A percentile compares a stretch with the other conserved stretches of the same genome.
Conservation (phyloP, 345 rosid species). For the Psidium guajava region DNA sequence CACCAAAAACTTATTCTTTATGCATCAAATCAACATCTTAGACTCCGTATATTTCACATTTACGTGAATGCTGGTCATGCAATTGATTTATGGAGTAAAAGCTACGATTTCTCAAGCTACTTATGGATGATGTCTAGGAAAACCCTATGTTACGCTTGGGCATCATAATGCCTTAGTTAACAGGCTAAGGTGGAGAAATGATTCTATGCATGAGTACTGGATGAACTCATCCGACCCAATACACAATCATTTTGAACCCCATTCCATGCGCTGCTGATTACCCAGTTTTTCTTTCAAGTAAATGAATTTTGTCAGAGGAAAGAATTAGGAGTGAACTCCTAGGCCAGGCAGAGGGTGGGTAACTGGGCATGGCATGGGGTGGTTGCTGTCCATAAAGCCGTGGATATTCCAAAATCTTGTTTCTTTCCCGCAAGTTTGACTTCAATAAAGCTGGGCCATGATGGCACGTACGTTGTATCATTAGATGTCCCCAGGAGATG, state of each 20-base stretch:
- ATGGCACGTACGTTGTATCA: neutral
- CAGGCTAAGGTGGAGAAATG: neutral
- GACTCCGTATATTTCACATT: neutral
- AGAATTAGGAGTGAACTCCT: neutral
- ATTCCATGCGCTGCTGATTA: no score
- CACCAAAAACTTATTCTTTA: neutral
- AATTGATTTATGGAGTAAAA: neutral
- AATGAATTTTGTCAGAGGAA: neutral
- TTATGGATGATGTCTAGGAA: no score
- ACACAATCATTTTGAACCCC: no score
- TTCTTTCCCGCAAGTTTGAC: neutral
- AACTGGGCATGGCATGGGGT: neutral
- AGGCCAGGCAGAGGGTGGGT: neutral
- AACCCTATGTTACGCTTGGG: no score
- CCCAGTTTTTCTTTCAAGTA: no score
- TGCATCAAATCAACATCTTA: neutral
- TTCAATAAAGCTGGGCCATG: neutral
- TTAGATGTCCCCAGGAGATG: neutral
- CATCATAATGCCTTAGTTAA: neutral
- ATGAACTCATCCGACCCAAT: no score
- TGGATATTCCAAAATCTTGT: neutral
- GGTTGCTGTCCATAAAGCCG: neutral
- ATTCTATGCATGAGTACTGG: no score
- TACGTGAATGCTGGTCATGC: neutral
- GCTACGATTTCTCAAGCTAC: neutral